Evolutionary conservation across 2,329 filamentous ascomycete species (phyloP), one percentile per base, ranked within the genome.

Genomic region (Phialocephala subalpina): DNA sequence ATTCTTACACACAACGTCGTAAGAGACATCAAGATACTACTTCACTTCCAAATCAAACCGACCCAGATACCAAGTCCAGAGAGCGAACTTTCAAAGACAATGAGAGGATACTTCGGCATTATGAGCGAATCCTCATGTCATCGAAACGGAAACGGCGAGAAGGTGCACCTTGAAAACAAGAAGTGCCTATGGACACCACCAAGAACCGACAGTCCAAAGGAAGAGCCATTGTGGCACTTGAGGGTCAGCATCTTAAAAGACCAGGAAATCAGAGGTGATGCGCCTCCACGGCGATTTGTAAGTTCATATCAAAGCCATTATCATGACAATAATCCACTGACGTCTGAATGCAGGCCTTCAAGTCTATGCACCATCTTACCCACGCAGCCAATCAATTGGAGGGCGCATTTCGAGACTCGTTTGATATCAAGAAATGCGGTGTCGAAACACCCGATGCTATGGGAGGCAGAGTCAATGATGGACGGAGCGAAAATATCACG

Each of bases 391-490:
- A 67, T 27, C 72, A 74, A 64, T 62, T 74, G 2, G 72, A 74
- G 35, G 60, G 61, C 14, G 68, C 70, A 27, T 73, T 73, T 56
- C 62, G 68, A n/a, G 61, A 67, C 12, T 58, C 60, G 4, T 71
- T 72, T 35, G 67, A 69, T 2, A 62, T 74, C 3, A 67, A 63
- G 56, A 74, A 72, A 38, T 73, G 70, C 40, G 73, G 72, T 14
- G 66, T 68, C 9, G 67, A 72, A 42, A 60, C 65, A 3, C 69
- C 69, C 11, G 68, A 73, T 70, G 72, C 67, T 1, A 73, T 72
- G 69, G 71, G 71, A 22, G 71, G 67, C 1, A 68, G 69, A 60
- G 67, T 73, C 18, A 73, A 73, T 38, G 72, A 74, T 57, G 70
- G 72, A 3, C 64, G 69, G 29, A 66, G 63, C 38, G 72, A 73